These are phyloP conservation scores for Trypethelium eluteriae DNA, from an alignment of 495 filamentous ascomycete species.

Conservation along the genomic window DNA sequence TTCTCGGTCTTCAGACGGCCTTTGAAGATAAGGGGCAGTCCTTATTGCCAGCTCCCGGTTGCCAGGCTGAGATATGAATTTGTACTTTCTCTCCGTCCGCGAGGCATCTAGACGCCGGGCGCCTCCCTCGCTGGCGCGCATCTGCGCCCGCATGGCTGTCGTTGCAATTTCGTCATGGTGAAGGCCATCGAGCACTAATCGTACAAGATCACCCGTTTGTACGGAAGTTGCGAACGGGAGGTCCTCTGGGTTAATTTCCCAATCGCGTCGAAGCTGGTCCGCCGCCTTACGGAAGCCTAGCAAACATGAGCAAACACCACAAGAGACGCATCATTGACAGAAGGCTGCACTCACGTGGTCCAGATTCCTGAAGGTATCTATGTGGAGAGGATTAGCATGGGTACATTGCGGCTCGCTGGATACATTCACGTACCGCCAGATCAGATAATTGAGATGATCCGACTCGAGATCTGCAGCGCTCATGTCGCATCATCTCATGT, in stretches of 20 bases:
- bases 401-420: constrained; percentile 6
- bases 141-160: constrained; percentile 17
- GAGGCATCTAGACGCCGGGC: constrained; percentile 1
- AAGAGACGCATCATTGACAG: constrained; percentile 34
- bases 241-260: constrained; percentile 28
- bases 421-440: constrained; percentile 77
- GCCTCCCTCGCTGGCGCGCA: neutral
- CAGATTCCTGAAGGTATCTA: constrained; percentile 38
- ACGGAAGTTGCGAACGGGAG: constrained; percentile 36
- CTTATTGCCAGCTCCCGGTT: neutral
- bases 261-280: constrained; percentile 30
- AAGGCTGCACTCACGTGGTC: constrained; percentile 21
- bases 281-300: constrained; percentile 19
- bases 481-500: constrained; percentile 28
- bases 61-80: constrained; percentile 14
- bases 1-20: constrained; percentile 12
- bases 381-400: constrained; percentile 20
- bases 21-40: constrained; percentile 6
- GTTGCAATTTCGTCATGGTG: constrained; percentile 31
- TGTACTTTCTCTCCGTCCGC: constrained; percentile 6
- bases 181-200: constrained; percentile 36
- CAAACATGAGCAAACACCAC: constrained; percentile 13
- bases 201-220: constrained; percentile 26
- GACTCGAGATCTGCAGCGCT: constrained; percentile 55
- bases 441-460: constrained; percentile 94